Conservation (phyloP, 139 green algal species). For the Picochlorum sp. region DNA sequence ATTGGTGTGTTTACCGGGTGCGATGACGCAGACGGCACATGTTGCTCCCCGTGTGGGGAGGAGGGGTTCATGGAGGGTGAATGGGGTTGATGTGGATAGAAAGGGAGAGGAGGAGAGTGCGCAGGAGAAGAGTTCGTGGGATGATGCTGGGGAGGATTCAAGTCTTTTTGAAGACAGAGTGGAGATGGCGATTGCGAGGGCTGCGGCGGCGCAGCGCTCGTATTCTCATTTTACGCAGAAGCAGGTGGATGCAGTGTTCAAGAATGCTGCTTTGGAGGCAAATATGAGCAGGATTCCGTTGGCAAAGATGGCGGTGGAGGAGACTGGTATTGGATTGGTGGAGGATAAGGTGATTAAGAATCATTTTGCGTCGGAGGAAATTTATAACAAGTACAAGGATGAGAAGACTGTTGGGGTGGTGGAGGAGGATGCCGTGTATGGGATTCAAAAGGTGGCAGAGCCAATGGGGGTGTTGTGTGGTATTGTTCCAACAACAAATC, state of each 20-base stretch:
- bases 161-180: slow-evolving; percentile 10
- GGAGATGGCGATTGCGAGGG: background rate
- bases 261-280: slow-evolving; percentile 35
- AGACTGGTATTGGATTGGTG: slow-evolving; percentile 50
- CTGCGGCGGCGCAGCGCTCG: slow-evolving; percentile 26
- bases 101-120: background rate
- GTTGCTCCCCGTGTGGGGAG: no score
- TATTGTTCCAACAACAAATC: slow-evolving; percentile 62
- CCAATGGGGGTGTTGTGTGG: slow-evolving; percentile 47
- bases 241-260: slow-evolving; percentile 44
- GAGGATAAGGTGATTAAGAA: slow-evolving; percentile 63
- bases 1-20: no score
- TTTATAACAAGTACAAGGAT: slow-evolving; percentile 76
- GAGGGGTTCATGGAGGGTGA: background rate
- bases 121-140: background rate
- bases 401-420: slow-evolving; percentile 58
- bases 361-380: slow-evolving; percentile 61
- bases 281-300: slow-evolving; percentile 43
- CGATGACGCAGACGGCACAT: no score
- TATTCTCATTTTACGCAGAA: slow-evolving; percentile 42
- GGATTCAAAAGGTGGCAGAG: slow-evolving; percentile 47
- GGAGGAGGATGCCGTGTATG: slow-evolving; percentile 36
- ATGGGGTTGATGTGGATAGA: background rate
- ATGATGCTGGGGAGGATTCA: slow-evolving; percentile 12
- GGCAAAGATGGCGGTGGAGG: slow-evolving; percentile 54